Evolutionary conservation across 257 asterid species (phyloP).

Genomic region (Solanum raphanifolium): DNA sequence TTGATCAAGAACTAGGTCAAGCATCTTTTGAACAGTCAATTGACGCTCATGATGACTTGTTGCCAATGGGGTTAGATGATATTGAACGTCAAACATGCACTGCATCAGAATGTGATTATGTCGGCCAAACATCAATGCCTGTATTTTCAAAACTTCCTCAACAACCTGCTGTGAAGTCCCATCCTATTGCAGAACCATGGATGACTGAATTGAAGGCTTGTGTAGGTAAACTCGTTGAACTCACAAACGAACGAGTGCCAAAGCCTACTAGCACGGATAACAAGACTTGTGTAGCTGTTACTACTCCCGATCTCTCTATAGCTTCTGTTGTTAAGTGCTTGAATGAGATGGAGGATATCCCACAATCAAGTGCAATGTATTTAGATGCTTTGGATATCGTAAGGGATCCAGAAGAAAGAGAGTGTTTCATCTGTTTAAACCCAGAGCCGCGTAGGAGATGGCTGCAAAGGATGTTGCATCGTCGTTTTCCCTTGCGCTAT

Average conservation of each 20-base stretch:
- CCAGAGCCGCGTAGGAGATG: slow-evolving; percentile 85
- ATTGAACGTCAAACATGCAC: slow-evolving; percentile 20
- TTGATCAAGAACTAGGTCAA: slow-evolving; percentile 30
- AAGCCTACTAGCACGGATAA: slow-evolving; percentile 9
- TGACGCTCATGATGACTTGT: slow-evolving; percentile 37
- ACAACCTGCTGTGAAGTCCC: slow-evolving; percentile 23
- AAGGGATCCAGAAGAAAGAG: slow-evolving; percentile 66
- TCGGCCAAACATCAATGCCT: slow-evolving; percentile 22
- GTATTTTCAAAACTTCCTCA: slow-evolving; percentile 30
- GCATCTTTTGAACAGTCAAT: slow-evolving; percentile 27
- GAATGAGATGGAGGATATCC: slow-evolving; percentile 79
- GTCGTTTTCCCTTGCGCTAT: slow-evolving; percentile 60
- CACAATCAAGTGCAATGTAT: slow-evolving; percentile 79
- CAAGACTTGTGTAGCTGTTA: neutral
- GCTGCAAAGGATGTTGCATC: slow-evolving; percentile 78
- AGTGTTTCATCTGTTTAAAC: slow-evolving; percentile 78
- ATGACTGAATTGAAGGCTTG: slow-evolving; percentile 53
- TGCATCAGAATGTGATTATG: slow-evolving; percentile 21
- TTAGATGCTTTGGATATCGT: slow-evolving; percentile 79
- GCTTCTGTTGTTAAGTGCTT: slow-evolving; percentile 54
- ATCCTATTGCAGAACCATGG: slow-evolving; percentile 50
- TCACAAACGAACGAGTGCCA: slow-evolving; percentile 39
- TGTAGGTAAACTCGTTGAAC: slow-evolving; percentile 56
- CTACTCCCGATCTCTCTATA: slow-evolving; percentile 57
- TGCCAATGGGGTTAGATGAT: slow-evolving; percentile 22